Evolutionary conservation across 495 filamentous ascomycete species (phyloP), one percentile per base, ranked within the genome.

Genomic region (Talaromyces borbonicus): DNA sequence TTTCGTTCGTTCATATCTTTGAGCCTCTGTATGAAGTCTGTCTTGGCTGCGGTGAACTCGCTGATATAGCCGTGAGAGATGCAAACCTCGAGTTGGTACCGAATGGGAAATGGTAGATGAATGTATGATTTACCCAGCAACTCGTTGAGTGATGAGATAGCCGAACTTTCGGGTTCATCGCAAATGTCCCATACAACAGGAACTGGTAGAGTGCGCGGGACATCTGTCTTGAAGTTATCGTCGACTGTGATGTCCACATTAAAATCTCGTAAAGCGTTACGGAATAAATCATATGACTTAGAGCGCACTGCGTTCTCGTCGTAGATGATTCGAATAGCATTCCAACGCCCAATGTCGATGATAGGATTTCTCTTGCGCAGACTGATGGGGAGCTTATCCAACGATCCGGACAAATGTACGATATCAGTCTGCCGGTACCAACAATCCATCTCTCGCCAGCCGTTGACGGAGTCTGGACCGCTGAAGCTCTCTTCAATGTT

Each of bases 11-110:
- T 54, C 8, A 90, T 64, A 0, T 69, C 55, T 8, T 66, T 55
- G 4, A 98, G 66, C 32, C 59, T 75, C 15, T 68, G 49, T 14
- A 90, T 61, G 50, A 95, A 35, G 5, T 35, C 30, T 7, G 75
- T 66, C 4, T 62, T 56, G 5, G 64, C 72, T 43, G 95, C 73
- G 41, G 79, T 85, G 56, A 82, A 75, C 60, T 94, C 89, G 42
- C 81, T 83, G n/a, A 98, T 63, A n/a, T 74, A 66, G 0, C 80
- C 79, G 16, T 85, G 74, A 0, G 89, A 94, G 7, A 97, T 72
- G 57, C 90, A 96, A 0, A 87, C 90, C 60, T 97, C 90, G 0
- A 98, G 74, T 60, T 95, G 90, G 55, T 97, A 97, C 7, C 86
- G 78, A 2, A 90, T 77, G 1, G 78, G 58, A 38, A 89, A 96